Evolutionary conservation across 208 protist species (phyloP).

Genomic region (Trichomonas vaginalis): DNA sequence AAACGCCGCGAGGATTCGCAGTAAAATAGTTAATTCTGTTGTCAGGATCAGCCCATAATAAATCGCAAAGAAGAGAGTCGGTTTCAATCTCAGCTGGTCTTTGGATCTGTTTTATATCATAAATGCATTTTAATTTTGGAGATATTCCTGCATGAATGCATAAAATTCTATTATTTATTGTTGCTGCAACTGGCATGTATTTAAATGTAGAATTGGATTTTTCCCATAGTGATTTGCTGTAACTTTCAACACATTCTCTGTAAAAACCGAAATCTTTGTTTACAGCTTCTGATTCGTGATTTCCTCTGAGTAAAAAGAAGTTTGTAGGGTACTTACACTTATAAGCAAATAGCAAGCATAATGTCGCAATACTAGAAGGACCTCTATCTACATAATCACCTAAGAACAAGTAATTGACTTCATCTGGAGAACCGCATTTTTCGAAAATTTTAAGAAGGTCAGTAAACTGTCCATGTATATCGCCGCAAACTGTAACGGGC

Average conservation of each 20-base stretch:
- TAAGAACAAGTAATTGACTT: no score
- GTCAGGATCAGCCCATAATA: slow-evolving; percentile 96
- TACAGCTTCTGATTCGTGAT: slow-evolving; percentile 86
- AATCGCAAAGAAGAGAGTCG: slow-evolving; percentile 86
- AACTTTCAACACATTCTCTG: background rate
- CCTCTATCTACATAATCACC: slow-evolving; percentile 9
- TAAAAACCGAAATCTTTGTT: slow-evolving; percentile 93
- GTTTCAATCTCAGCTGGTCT: slow-evolving; percentile 55
- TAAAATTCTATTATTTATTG: background rate
- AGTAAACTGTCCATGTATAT: background rate
- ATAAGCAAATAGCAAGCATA: background rate
- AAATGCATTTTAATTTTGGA: background rate
- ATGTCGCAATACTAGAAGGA: background rate
- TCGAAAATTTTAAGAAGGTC: slow-evolving; percentile 85
- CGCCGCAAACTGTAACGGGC: background rate
- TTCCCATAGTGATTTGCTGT: background rate
- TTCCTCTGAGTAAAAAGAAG: slow-evolving; percentile 86
- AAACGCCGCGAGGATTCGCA: slow-evolving; percentile 90
- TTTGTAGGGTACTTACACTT: slow-evolving; percentile 45
- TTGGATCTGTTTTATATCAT: background rate
- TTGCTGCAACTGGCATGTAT: background rate
- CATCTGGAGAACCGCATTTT: slow-evolving; percentile 53
- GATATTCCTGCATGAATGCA: background rate
- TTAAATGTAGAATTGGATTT: background rate
- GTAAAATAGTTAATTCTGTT: slow-evolving; percentile 76